Percentiles rank a stretch among this genome's conserved stretches.
phyloP scores from a whole-genome alignment of 2,329 filamentous ascomycete species.

The Diaporthe amygdali region DNA sequence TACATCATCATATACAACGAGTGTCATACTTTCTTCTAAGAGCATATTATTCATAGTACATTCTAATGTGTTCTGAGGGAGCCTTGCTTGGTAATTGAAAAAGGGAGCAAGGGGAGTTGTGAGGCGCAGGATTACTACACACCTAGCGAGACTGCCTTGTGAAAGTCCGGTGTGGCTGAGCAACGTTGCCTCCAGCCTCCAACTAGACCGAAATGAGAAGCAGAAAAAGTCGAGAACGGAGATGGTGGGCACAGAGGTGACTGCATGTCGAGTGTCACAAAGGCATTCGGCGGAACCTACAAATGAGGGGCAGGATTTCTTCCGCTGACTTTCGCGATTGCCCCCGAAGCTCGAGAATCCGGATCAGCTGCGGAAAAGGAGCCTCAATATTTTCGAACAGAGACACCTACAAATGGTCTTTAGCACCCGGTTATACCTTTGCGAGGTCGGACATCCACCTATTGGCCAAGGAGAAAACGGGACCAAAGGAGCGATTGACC shows the following conservation, averaged over 20 bases:
- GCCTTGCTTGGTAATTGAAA: not conserved
- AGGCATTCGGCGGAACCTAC: not conserved
- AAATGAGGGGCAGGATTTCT: not conserved
- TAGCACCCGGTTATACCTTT: not conserved
- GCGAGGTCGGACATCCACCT: not conserved
- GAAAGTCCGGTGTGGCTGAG: not conserved
- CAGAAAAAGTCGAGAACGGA: not conserved
- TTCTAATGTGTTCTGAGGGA: not conserved
- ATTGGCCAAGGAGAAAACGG: not conserved
- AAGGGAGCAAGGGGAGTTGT: not conserved
- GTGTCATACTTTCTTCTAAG: no score
- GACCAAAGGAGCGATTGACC: no score
- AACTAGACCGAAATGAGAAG: not conserved
- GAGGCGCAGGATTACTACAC: not conserved
- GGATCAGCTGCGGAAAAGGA: no score
- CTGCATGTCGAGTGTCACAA: not conserved
- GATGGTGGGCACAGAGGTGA: not conserved
- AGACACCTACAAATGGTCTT: not conserved
- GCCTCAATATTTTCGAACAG: no score
- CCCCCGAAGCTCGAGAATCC: not conserved
- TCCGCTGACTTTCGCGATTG: not conserved
- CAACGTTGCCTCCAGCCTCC: not conserved
- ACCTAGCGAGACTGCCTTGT: not conserved
- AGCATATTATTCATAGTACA: no score
- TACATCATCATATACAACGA: no score